Conservation (phyloP, 306 rosid genomes). For the Lablab purpureus region DNA sequence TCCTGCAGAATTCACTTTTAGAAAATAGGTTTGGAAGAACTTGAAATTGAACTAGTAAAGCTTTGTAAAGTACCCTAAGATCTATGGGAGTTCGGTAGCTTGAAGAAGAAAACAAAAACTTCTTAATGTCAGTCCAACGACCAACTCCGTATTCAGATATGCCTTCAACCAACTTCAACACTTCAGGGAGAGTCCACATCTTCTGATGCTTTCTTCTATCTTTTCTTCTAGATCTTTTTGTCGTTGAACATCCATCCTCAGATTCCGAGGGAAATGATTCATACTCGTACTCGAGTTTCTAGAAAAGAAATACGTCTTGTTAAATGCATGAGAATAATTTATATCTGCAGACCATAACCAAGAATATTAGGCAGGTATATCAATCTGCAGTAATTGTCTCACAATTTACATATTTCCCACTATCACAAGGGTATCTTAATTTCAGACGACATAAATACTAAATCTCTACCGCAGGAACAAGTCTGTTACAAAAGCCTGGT, state of each 20-base stretch:
- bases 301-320: slow-evolving; percentile 30
- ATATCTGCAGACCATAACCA: slow-evolving; percentile 17
- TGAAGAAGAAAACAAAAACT: slow-evolving; percentile 68
- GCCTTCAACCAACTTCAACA: slow-evolving; percentile 85
- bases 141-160: slow-evolving; percentile 94
- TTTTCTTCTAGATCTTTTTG: slow-evolving; percentile 58
- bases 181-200: slow-evolving; percentile 90
- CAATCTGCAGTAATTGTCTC: slow-evolving; percentile 6
- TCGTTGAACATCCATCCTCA: slow-evolving; percentile 53
- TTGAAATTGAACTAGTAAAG: slow-evolving; percentile 33
- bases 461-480: slow-evolving; percentile 30
- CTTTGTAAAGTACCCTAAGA: slow-evolving; percentile 72
- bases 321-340: slow-evolving; percentile 17
- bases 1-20: slow-evolving; percentile 66
- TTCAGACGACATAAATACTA: not conserved
- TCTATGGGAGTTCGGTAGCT: slow-evolving; percentile 93
- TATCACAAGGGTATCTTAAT: not conserved
- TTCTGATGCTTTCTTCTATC: slow-evolving; percentile 94
- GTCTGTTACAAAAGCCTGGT: slow-evolving; percentile 14
- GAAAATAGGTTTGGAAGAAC: slow-evolving; percentile 39
- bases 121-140: slow-evolving; percentile 90
- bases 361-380: not conserved
- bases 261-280: slow-evolving; percentile 61
- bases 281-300: slow-evolving; percentile 60
- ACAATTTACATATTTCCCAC: slow-evolving; percentile 5